These are phyloP conservation scores for Fusarium sarcochroum DNA, from an alignment of 2,329 filamentous ascomycete species.

Conservation along the genomic window DNA sequence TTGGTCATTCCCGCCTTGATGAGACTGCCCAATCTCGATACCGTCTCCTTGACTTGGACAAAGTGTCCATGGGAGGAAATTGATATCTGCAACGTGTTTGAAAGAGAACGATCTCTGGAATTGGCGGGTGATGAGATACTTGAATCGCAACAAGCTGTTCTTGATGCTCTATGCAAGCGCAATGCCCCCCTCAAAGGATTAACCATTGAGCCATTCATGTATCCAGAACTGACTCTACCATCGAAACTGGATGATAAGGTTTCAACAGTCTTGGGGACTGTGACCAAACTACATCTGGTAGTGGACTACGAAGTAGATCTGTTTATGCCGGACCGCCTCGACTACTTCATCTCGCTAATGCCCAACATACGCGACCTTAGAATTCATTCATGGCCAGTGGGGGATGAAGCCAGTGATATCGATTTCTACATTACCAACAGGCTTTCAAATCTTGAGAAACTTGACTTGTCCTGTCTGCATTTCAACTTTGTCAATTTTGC, in stretches of 20 bases:
- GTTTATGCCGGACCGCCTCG: constrained; percentile 34
- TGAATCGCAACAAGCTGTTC: constrained; percentile 39
- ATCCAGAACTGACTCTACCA: constrained; percentile 20
- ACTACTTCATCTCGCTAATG: constrained; percentile 41
- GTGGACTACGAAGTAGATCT: constrained; percentile 16
- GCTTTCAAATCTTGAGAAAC: constrained; percentile 38
- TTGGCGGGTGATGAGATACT: constrained; percentile 19
- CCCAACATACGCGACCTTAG: constrained; percentile 36
- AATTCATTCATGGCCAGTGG: constrained; percentile 10
- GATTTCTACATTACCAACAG: constrained; percentile 37
- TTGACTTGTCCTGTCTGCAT: constrained; percentile 27
- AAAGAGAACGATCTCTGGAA: no score
- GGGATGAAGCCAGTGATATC: constrained; percentile 15
- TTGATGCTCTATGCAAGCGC: constrained; percentile 31
- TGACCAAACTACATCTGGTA: constrained; percentile 26
- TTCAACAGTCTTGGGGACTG: constrained; percentile 23
- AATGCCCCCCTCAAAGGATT: constrained; percentile 37
- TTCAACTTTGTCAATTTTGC: constrained; percentile 37
- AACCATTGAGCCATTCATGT: constrained; percentile 38
- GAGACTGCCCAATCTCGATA: constrained; percentile 40
- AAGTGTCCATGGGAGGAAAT: constrained; percentile 38
- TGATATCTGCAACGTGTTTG: no score
- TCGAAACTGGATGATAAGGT: constrained; percentile 9
- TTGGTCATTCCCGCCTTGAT: constrained; percentile 30
- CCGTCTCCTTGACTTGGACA: constrained; percentile 44